Evolutionary conservation across 2,329 filamentous ascomycete species (phyloP).

Genomic region (Malbranchea zuffiana): DNA sequence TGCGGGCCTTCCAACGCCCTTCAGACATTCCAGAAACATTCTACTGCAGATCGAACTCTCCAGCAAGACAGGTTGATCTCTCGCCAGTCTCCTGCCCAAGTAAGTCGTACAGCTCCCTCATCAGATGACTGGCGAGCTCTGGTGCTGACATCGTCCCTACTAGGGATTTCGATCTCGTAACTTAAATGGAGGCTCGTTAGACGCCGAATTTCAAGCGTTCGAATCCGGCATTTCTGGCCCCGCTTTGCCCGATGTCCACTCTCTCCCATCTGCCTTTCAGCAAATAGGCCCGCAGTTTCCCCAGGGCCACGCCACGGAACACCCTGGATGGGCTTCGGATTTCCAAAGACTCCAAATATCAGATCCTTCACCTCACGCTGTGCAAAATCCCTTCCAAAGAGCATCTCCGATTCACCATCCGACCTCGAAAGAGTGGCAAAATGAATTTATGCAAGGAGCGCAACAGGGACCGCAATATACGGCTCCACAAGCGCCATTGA

Average conservation of each 20-base stretch:
- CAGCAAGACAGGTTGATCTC: constrained; percentile 59
- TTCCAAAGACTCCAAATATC: constrained; percentile 38
- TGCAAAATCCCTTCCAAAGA: constrained; percentile 38
- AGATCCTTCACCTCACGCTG: constrained; percentile 32
- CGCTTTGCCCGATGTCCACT: constrained; percentile 26
- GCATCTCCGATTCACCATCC: constrained; percentile 25
- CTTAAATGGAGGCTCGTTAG: constrained; percentile 44
- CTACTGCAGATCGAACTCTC: constrained; percentile 55
- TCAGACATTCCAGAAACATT: constrained; percentile 61
- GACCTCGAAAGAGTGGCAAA: constrained; percentile 44
- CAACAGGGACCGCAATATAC: constrained; percentile 18
- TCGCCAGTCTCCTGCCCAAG: constrained; percentile 46
- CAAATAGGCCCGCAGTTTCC: constrained; percentile 13
- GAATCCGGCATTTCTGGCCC: constrained; percentile 35
- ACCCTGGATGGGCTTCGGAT: constrained; percentile 35
- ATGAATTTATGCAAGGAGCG: constrained; percentile 45
- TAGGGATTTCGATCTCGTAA: constrained; percentile 54
- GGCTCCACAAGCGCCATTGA: constrained; percentile 6
- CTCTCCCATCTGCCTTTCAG: constrained; percentile 19
- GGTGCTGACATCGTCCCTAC: constrained; percentile 2
- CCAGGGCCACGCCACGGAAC: constrained; percentile 18
- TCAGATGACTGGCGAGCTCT: neutral
- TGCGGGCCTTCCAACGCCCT: constrained; percentile 68
- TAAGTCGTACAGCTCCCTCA: constrained; percentile 23
- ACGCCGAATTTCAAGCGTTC: constrained; percentile 60